A percentile compares a stretch with the other conserved stretches of the same genome.
Conservation (phyloP, 2,329 filamentous ascomycete species). For the Cryoendolithus antarcticus region DNA sequence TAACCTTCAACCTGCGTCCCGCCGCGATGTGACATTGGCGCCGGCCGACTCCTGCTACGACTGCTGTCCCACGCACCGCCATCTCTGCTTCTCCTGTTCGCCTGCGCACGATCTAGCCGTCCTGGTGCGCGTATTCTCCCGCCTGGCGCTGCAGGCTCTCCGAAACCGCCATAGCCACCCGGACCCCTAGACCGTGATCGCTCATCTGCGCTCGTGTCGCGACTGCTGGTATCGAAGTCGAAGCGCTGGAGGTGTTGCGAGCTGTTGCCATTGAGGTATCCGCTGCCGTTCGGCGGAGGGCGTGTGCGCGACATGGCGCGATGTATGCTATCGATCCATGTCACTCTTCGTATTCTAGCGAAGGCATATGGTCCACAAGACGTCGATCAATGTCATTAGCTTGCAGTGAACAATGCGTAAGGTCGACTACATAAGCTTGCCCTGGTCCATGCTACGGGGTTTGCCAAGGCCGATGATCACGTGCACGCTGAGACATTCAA, state of each 20-base stretch:
- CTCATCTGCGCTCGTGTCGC: conserved; percentile 24
- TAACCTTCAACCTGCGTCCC: conserved; percentile 32
- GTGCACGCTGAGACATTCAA: too few species aligned
- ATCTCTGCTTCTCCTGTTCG: conserved; percentile 30
- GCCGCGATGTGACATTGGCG: conserved; percentile 24
- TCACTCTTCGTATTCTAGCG: too few species aligned
- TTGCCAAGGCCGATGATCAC: too few species aligned
- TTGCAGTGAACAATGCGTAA: too few species aligned
- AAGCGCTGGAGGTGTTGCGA: conserved; percentile 19
- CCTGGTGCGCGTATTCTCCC: conserved; percentile 17
- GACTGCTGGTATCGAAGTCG: conserved; percentile 22
- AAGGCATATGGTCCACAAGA: too few species aligned
- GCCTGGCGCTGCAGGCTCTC: conserved; percentile 6
- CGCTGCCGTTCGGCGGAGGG: too few species aligned
- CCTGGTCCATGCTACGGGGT: too few species aligned
- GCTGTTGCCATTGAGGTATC: too few species aligned
- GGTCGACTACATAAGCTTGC: too few species aligned
- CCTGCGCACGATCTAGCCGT: conserved; percentile 31
- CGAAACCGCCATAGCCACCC: conserved; percentile 28
- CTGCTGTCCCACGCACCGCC: conserved; percentile 18
- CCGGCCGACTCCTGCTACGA: conserved; percentile 20
- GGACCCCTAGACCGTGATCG: conserved; percentile 25
- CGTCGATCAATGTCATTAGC: too few species aligned
- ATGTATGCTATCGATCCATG: too few species aligned
- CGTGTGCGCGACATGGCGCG: too few species aligned